A percentile compares a stretch with the other conserved stretches of the same genome.
Conservation (phyloP, 164 flowering plant genomes). For the Santalum album region DNA sequence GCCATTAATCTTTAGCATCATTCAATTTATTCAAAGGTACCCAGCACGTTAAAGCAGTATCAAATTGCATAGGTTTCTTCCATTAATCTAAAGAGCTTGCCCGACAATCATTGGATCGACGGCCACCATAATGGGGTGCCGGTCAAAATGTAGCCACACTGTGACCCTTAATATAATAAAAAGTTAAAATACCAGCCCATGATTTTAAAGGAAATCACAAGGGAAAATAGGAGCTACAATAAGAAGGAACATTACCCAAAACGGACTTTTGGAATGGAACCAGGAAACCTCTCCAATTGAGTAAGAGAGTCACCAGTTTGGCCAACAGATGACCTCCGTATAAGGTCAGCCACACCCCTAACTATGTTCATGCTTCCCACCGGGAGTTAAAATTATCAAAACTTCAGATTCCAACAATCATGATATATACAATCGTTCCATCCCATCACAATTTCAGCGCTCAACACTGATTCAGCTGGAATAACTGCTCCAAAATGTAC, state of each 20-base stretch:
- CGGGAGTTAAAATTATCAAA: slow-evolving; percentile 12
- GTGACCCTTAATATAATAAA: too few species aligned
- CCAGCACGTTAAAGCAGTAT: background rate
- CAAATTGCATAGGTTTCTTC: too few species aligned
- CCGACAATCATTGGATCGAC: too few species aligned
- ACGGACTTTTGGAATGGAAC: slow-evolving; percentile 51
- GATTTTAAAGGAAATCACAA: background rate
- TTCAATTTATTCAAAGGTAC: too few species aligned
- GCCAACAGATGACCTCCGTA: slow-evolving; percentile 74
- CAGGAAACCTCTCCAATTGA: slow-evolving; percentile 43
- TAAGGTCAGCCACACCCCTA: slow-evolving; percentile 90
- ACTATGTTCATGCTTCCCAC: slow-evolving; percentile 72
- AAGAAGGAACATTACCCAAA: slow-evolving; percentile 50
- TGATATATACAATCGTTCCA: background rate
- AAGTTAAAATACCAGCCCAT: background rate
- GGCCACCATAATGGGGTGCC: too few species aligned
- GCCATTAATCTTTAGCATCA: too few species aligned
- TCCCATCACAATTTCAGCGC: slow-evolving; percentile 8
- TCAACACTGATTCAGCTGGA: slow-evolving; percentile 3
- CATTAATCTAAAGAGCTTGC: too few species aligned
- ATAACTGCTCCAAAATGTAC: background rate
- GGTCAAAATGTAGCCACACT: too few species aligned
- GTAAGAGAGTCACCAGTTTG: slow-evolving; percentile 43
- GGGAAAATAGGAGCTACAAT: background rate
- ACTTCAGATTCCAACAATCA: slow-evolving; percentile 4